Percentiles rank a stretch among this genome's conserved stretches.
Conservation (phyloP, 225 moss, liverwort and hornwort species). For the Asterella californica region DNA sequence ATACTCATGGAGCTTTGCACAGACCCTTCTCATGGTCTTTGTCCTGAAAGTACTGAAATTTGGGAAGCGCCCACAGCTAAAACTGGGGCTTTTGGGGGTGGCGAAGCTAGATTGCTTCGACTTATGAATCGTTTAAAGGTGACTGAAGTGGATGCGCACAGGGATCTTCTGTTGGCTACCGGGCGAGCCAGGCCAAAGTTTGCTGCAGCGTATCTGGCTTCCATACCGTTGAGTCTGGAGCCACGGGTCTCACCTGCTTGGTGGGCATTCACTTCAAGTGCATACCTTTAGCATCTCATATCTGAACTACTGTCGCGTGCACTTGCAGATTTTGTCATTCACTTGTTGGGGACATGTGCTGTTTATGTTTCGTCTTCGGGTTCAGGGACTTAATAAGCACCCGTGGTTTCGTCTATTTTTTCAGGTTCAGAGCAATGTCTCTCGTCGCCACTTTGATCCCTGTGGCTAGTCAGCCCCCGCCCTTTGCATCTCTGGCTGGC, state of each 20-base stretch:
- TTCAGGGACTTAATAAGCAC: background rate
- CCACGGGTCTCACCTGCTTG: constrained; percentile 90
- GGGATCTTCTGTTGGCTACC: constrained; percentile 66
- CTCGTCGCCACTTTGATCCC: constrained; percentile 66
- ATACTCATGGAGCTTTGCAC: constrained; percentile 83
- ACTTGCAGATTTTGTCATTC: background rate
- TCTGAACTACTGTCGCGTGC: background rate
- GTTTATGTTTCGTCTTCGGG: background rate
- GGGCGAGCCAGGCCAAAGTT: constrained; percentile 69
- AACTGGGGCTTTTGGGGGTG: constrained; percentile 69
- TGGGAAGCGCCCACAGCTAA: constrained; percentile 48
- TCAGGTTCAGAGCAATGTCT: constrained; percentile 90
- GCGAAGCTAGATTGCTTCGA: constrained; percentile 79
- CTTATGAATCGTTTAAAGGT: constrained; percentile 76
- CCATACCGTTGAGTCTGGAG: constrained; percentile 83
- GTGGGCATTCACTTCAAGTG: constrained; percentile 53
- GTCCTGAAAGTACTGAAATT: constrained; percentile 60
- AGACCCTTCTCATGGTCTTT: constrained; percentile 90
- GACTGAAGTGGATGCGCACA: constrained; percentile 69
- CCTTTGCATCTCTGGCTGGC: constrained; percentile 58
- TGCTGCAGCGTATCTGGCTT: constrained; percentile 83
- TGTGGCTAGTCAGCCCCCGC: constrained; percentile 65
- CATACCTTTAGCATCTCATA: constrained; percentile 37
- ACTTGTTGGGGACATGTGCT: background rate
- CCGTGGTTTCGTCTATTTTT: constrained; percentile 11